Percentiles rank a stretch among this genome's conserved stretches.
Evolutionary conservation across 805 yeast genomes (phyloP).

Genomic region (Cyberlindnera mississippiensis): DNA sequence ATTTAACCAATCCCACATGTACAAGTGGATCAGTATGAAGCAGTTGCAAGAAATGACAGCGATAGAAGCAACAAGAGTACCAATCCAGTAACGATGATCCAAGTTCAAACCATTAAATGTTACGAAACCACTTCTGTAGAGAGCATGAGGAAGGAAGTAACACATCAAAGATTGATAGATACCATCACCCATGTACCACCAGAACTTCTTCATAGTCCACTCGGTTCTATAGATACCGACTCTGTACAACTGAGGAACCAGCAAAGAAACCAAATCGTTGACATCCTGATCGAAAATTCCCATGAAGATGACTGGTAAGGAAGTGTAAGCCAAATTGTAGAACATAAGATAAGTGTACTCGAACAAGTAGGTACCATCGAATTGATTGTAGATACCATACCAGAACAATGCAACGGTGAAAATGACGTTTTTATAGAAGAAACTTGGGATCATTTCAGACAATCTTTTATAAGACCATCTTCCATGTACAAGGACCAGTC

Average conservation of each 20-base stretch:
- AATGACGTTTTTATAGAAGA: constrained; percentile 75
- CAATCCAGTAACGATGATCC: constrained; percentile 73
- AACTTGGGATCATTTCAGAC: constrained; percentile 78
- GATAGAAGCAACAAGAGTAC: constrained; percentile 61
- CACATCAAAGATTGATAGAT: constrained; percentile 68
- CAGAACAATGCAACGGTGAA: constrained; percentile 72
- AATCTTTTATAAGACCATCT: constrained; percentile 82
- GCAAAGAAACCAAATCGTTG: constrained; percentile 57
- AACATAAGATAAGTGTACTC: constrained; percentile 80
- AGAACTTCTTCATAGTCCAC: constrained; percentile 65
- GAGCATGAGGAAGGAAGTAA: constrained; percentile 68
- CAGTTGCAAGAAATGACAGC: constrained; percentile 64
- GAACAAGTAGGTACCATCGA: constrained; percentile 75
- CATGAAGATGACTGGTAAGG: constrained; percentile 72
- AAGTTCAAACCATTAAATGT: constrained; percentile 51
- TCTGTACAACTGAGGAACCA: constrained; percentile 72
- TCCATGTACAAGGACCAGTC: constrained; percentile 71
- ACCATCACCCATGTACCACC: constrained; percentile 75
- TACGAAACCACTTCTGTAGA: constrained; percentile 42
- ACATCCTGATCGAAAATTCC: constrained; percentile 84
- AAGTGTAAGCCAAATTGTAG: constrained; percentile 78
- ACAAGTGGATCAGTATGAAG: constrained; percentile 62
- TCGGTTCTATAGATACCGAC: constrained; percentile 69
- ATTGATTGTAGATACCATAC: constrained; percentile 72
- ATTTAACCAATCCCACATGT: constrained; percentile 80